Conservation (phyloP, 169 alveolate species). For the Amoebophrya sp. region DNA sequence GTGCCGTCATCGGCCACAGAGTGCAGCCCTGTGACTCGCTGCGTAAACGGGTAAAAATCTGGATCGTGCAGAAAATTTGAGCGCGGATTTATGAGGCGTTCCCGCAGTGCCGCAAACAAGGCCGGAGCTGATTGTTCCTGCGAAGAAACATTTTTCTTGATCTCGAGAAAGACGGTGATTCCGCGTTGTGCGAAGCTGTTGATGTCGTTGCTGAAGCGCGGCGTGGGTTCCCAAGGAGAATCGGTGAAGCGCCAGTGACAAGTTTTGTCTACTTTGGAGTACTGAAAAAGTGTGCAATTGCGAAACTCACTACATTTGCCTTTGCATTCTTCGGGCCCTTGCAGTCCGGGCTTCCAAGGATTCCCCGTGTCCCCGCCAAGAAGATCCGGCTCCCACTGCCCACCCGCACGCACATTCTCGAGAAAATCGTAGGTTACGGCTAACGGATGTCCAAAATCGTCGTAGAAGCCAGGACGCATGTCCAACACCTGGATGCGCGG, state of each 20-base stretch:
- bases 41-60: not conserved
- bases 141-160: not conserved
- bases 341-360: not conserved
- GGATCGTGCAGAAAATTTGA: not conserved
- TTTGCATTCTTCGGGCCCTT: slow-evolving; percentile 16
- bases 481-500: not conserved
- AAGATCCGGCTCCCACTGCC: not conserved
- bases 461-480: not conserved
- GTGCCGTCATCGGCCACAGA: not conserved
- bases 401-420: not conserved
- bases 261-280: not conserved
- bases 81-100: not conserved
- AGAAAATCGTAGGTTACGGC: not conserved
- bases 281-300: not conserved
- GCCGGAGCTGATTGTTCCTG: not conserved
- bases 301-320: not conserved
- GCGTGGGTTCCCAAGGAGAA: not conserved
- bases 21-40: not conserved
- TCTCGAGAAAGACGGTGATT: not conserved
- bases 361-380: not conserved
- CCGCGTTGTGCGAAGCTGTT: slow-evolving; percentile 20
- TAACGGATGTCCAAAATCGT: not conserved
- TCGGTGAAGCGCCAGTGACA: not conserved
- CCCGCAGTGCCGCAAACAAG: not conserved
- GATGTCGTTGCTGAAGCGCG: not conserved